Conservation (phyloP, 345 rosid species). For the Gossypium thurberi region DNA sequence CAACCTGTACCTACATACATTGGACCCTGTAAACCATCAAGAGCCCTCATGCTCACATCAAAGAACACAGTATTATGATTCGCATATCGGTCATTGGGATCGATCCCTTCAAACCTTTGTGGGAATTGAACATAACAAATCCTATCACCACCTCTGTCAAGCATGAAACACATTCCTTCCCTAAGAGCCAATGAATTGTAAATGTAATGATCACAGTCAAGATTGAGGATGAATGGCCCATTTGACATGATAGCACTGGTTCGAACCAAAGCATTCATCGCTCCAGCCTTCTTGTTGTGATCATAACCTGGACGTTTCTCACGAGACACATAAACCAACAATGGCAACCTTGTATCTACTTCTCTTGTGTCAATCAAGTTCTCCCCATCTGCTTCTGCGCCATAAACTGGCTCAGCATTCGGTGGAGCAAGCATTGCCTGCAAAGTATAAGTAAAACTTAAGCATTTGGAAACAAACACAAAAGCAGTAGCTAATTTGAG, state of each 20-base stretch:
- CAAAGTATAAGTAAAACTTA: not conserved
- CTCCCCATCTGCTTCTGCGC: slow-evolving; percentile 48
- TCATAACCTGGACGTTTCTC: slow-evolving; percentile 62
- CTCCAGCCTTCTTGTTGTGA: slow-evolving; percentile 73
- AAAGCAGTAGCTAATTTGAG: not conserved
- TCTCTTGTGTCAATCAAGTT: slow-evolving; percentile 47
- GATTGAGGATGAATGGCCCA: slow-evolving; percentile 61
- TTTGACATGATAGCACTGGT: slow-evolving; percentile 65
- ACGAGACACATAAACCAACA: slow-evolving; percentile 58
- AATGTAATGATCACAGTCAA: slow-evolving; percentile 62
- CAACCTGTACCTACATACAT: slow-evolving; percentile 65
- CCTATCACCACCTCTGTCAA: slow-evolving; percentile 57
- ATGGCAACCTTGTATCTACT: slow-evolving; percentile 49
- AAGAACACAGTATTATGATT: slow-evolving; percentile 64
- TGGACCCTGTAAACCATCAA: slow-evolving; percentile 61
- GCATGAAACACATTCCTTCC: slow-evolving; percentile 73
- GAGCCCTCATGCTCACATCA: slow-evolving; percentile 62
- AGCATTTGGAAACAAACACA: slow-evolving; percentile 5
- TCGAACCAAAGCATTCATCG: slow-evolving; percentile 60
- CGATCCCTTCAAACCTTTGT: slow-evolving; percentile 65
- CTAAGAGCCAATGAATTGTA: slow-evolving; percentile 50
- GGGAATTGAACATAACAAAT: slow-evolving; percentile 59
- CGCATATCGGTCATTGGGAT: slow-evolving; percentile 53
- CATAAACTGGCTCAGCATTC: slow-evolving; percentile 55
- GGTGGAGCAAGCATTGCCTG: slow-evolving; percentile 89